Conservation (phyloP, 2,329 filamentous ascomycete genomes). For the Botrytis hyacinthi region DNA sequence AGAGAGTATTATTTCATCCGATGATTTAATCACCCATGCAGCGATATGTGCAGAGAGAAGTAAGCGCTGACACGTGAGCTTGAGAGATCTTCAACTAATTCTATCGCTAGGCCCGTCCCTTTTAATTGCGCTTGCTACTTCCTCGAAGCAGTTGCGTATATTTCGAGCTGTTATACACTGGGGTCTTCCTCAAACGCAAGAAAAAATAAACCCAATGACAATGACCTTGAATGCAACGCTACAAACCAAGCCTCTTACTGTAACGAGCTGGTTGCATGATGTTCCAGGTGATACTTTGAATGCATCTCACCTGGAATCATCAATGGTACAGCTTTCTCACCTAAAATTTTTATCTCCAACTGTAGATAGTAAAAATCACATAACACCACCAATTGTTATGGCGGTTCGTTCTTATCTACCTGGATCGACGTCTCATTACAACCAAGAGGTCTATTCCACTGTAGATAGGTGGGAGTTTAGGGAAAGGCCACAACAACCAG, state of each 20-base stretch:
- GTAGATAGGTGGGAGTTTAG: constrained; percentile 80
- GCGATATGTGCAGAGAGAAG: constrained; percentile 72
- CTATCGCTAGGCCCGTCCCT: constrained; percentile 45
- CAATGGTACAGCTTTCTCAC: constrained; percentile 66
- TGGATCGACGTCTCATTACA: constrained; percentile 53
- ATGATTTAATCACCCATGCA: constrained; percentile 78
- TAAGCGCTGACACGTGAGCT: constrained; percentile 40
- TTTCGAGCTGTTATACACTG: constrained; percentile 74
- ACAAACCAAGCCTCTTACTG: constrained; percentile 54
- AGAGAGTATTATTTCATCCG: constrained; percentile 67
- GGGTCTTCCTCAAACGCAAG: constrained; percentile 58
- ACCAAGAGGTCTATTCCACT: constrained; percentile 67
- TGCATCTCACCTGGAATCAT: constrained; percentile 47
- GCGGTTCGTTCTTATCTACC: constrained; percentile 67
- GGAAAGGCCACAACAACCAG: constrained; percentile 55
- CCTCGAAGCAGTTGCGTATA: constrained; percentile 69
- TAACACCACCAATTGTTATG: constrained; percentile 59
- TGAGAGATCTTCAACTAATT: constrained; percentile 20
- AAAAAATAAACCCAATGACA: constrained; percentile 51
- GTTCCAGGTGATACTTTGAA: constrained; percentile 31
- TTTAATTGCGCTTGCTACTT: constrained; percentile 65
- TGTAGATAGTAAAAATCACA: constrained; percentile 48
- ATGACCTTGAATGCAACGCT: constrained; percentile 52
- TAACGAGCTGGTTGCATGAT: constrained; percentile 51
- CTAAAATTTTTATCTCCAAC: constrained; percentile 65